Evolutionary conservation across 2,329 filamentous ascomycete genomes (phyloP).

Genomic region (Verticillium alfalfae): DNA sequence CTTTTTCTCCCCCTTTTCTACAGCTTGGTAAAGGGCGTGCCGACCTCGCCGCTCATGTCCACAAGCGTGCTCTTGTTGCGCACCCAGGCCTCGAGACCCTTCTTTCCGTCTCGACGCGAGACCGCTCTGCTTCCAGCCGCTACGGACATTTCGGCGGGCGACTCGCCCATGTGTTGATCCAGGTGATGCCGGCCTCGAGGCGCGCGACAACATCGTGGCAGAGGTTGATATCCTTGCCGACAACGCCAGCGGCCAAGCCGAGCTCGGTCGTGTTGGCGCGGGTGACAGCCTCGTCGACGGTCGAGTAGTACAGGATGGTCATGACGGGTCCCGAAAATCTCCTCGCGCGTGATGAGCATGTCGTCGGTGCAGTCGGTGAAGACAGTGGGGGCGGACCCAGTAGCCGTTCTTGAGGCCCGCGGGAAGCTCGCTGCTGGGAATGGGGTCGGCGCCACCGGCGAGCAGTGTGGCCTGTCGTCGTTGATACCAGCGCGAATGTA

Average conservation of each 20-base stretch:
- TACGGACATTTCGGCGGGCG: conserved; percentile 85
- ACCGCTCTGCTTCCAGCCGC: conserved; percentile 88
- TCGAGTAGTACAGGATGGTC: conserved; percentile 69
- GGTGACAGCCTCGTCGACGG: conserved; percentile 61
- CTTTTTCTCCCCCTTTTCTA: conserved; percentile 22
- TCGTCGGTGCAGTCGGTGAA: conserved; percentile 80
- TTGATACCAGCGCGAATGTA: conserved; percentile 75
- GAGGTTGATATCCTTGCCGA: conserved; percentile 67
- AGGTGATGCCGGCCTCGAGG: conserved; percentile 81
- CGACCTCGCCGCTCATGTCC: conserved; percentile 68
- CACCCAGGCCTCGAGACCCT: conserved; percentile 76
- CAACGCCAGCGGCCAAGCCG: conserved; percentile 79
- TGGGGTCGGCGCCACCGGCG: conserved; percentile 60
- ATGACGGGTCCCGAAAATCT: conserved; percentile 91
- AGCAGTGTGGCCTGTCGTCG: conserved; percentile 67
- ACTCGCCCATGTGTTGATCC: conserved; percentile 93
- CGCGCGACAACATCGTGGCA: conserved; percentile 67
- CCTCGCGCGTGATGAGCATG: conserved; percentile 76
- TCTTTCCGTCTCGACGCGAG: conserved; percentile 76
- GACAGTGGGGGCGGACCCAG: conserved; percentile 79
- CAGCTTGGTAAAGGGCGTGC: conserved; percentile 69
- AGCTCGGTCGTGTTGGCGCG: conserved; percentile 74
- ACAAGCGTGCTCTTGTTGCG: conserved; percentile 84
- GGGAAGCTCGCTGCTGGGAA: conserved; percentile 42
- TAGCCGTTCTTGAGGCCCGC: conserved; percentile 56